Percentiles rank a stretch among this genome's conserved stretches.
Evolutionary conservation across 2,329 filamentous ascomycete species (phyloP).

Genomic region (Metarhizium brunneum): DNA sequence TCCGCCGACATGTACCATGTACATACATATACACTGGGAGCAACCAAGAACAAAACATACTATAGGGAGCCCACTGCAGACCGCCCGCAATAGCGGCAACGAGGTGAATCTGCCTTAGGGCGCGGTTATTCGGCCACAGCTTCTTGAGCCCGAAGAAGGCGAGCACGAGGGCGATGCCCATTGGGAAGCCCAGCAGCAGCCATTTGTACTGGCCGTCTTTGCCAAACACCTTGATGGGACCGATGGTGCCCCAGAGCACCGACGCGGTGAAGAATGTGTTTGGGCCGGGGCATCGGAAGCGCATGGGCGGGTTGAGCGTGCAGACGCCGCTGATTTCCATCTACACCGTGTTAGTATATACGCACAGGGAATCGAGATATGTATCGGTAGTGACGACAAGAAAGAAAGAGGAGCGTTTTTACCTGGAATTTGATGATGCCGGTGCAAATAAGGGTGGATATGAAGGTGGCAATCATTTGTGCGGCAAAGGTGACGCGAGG

Average conservation of each 20-base stretch:
- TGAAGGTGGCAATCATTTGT: slow-evolving; percentile 24
- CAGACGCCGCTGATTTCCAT: slow-evolving; percentile 27
- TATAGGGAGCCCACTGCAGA: slow-evolving; percentile 34
- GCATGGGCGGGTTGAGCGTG: slow-evolving; percentile 23
- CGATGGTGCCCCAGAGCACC: slow-evolving; percentile 32
- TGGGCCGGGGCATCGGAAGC: slow-evolving; percentile 27
- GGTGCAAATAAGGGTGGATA: slow-evolving; percentile 24
- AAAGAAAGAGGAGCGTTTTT: background rate
- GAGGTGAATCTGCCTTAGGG: slow-evolving; percentile 31
- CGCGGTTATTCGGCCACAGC: slow-evolving; percentile 19
- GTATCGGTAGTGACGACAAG: no score
- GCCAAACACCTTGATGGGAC: slow-evolving; percentile 28
- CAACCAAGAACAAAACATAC: background rate
- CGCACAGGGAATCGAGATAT: background rate
- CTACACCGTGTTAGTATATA: slow-evolving; percentile 3
- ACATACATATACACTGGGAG: background rate
- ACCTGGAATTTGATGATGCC: slow-evolving; percentile 29
- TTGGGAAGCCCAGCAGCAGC: slow-evolving; percentile 30
- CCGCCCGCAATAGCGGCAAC: slow-evolving; percentile 32
- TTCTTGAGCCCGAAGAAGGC: slow-evolving; percentile 26
- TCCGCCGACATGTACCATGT: background rate
- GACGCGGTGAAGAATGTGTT: slow-evolving; percentile 31
- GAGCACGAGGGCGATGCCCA: slow-evolving; percentile 26
- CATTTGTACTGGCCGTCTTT: slow-evolving; percentile 24
- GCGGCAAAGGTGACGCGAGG: slow-evolving; percentile 25